phyloP scores from a whole-genome alignment of 257 asterid genomes.

The Jaltomata sinuosa region DNA sequence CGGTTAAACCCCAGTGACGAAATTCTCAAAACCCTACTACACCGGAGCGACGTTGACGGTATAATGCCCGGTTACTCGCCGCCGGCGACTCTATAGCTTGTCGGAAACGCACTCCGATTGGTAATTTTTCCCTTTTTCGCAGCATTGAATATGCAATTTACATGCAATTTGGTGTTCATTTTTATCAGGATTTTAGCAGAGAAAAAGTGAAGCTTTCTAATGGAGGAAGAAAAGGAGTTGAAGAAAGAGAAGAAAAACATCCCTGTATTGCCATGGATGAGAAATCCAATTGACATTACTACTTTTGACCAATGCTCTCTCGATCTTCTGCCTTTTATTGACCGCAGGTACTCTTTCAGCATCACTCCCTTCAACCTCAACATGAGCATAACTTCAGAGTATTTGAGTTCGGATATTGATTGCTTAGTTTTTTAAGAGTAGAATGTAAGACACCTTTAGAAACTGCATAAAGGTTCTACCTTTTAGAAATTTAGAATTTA shows the following conservation, averaged over 20 bases:
- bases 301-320: constrained; percentile 38
- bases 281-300: constrained; percentile 59
- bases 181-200: neutral
- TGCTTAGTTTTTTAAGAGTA: no score
- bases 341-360: constrained; percentile 36
- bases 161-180: no score
- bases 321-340: constrained; percentile 47
- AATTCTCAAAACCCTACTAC: neutral
- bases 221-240: constrained; percentile 14
- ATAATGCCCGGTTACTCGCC: neutral
- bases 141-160: no score
- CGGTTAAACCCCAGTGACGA: neutral
- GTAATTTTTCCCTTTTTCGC: neutral
- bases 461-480: neutral
- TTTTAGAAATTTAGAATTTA: neutral
- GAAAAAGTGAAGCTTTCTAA: neutral
- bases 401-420: neutral
- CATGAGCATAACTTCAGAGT: neutral
- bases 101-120: neutral
- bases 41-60: neutral
- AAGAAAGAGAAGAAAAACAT: constrained; percentile 25
- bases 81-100: neutral
- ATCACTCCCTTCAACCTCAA: neutral
- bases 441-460: neutral
- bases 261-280: constrained; percentile 85